A percentile compares a stretch with the other conserved stretches of the same genome.
These are phyloP conservation scores for Echites panduratus DNA, from an alignment of 257 asterid genomes.

Conservation along the genomic window DNA sequence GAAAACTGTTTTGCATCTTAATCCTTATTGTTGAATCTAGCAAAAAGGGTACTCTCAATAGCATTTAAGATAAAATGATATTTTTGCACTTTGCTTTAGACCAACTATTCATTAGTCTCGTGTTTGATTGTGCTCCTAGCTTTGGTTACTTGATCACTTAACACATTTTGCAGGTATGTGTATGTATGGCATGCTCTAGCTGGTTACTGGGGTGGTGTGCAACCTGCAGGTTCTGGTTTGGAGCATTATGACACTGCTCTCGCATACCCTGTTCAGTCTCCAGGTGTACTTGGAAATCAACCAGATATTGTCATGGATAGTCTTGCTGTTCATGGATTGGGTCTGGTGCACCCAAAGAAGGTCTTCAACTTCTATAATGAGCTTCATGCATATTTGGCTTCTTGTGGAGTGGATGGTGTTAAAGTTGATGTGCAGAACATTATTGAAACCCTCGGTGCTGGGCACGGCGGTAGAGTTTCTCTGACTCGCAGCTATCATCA, in stretches of 20 bases:
- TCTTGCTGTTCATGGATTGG: conserved; percentile 87
- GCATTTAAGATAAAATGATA: not conserved
- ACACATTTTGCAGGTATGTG: conserved; percentile 40
- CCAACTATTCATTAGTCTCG: not conserved
- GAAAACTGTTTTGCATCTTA: not conserved
- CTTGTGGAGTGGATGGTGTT: conserved; percentile 96
- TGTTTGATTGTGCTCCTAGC: too few relatives aligned
- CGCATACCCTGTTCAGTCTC: conserved; percentile 88
- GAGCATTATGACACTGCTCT: conserved; percentile 82
- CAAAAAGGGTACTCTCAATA: not conserved
- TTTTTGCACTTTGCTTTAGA: not conserved
- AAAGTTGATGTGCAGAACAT: conserved; percentile 98
- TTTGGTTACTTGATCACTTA: not conserved
- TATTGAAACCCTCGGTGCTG: conserved; percentile 94
- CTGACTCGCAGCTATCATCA: conserved; percentile 84
- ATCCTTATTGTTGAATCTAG: not conserved
- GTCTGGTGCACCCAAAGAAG: conserved; percentile 85
- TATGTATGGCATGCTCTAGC: conserved; percentile 97
- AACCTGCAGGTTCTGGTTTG: conserved; percentile 77
- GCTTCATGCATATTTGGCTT: conserved; percentile 82
- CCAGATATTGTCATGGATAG: conserved; percentile 98
- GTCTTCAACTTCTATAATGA: conserved; percentile 88
- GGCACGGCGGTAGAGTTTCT: conserved; percentile 95
- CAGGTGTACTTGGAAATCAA: conserved; percentile 88
- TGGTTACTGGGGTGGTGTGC: conserved; percentile 98